phyloP scores from a whole-genome alignment of 108 stramenopile species.

The Cyclotella choctawhatcheeana region DNA sequence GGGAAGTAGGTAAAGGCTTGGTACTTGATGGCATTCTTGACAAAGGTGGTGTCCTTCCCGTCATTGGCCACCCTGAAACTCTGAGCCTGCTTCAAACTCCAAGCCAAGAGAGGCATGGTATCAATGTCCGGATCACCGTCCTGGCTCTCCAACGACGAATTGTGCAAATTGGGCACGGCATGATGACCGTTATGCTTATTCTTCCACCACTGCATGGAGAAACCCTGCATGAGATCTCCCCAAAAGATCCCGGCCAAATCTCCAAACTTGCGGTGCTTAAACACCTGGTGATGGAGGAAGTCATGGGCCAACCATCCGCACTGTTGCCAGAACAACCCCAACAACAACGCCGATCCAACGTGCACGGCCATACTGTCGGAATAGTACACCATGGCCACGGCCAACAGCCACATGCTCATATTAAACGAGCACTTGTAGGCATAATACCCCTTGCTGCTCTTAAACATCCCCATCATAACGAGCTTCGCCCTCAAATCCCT shows the following conservation, averaged over 20 bases:
- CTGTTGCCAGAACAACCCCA: conserved; percentile 99
- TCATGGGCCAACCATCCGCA: conserved; percentile 99
- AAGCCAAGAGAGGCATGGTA: conserved; percentile 99
- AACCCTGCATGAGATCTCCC: conserved; percentile 97
- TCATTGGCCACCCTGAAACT: conserved; percentile 78
- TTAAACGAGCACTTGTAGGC: conserved; percentile 92
- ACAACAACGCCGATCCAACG: conserved; percentile 82
- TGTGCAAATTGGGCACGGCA: conserved; percentile 98
- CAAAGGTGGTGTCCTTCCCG: conserved; percentile 78
- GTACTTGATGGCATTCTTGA: conserved; percentile 83
- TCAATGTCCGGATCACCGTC: conserved; percentile 97
- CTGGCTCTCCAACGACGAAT: conserved; percentile 69
- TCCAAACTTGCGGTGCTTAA: conserved; percentile 91
- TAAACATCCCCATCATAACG: conserved; percentile 95
- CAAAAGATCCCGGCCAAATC: conserved; percentile 93
- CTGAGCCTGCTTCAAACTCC: conserved; percentile 95
- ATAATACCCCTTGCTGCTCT: conserved; percentile 88
- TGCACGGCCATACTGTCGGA: conserved; percentile 79
- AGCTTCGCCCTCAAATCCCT: conserved; percentile 91
- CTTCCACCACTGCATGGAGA: conserved; percentile 96
- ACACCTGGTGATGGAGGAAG: conserved; percentile 98
- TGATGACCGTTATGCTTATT: conserved; percentile 99
- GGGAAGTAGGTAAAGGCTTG: conserved; percentile 97
- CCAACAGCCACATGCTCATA: conserved; percentile 82
- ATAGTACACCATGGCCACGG: conserved; percentile 77